phyloP scores from a whole-genome alignment of 2,329 filamentous ascomycete genomes.

The Nigrospora oryzae region DNA sequence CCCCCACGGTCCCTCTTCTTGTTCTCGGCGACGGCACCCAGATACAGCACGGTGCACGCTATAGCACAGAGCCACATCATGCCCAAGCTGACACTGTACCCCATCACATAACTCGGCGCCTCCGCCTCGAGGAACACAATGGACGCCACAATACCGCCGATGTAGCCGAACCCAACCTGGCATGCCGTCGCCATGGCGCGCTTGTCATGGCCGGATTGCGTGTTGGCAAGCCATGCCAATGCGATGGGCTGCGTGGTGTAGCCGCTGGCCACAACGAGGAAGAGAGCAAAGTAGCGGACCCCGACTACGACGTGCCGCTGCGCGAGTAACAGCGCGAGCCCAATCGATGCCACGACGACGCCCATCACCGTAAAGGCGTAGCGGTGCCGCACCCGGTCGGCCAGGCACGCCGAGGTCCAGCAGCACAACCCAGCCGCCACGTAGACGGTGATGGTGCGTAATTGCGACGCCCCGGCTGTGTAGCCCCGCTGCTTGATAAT shows the following conservation, averaged over 20 bases:
- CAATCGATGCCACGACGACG: conserved; percentile 17
- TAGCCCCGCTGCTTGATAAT: conserved; percentile 30
- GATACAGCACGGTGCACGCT: conserved; percentile 11
- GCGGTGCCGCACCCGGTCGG: conserved; percentile 24
- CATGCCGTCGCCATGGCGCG: conserved; percentile 37
- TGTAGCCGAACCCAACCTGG: conserved; percentile 41
- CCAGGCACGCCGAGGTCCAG: conserved; percentile 20
- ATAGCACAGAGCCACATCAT: conserved; percentile 24
- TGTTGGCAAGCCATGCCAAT: conserved; percentile 43
- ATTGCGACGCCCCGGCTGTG: conserved; percentile 24
- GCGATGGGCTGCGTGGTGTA: conserved; percentile 22
- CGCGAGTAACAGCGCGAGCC: conserved; percentile 23
- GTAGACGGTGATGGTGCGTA: conserved; percentile 29
- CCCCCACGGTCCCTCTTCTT: conserved; percentile 35
- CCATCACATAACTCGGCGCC: conserved; percentile 24
- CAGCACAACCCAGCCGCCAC: conserved; percentile 20
- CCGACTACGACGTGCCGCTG: conserved; percentile 2
- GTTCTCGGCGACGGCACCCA: conserved; percentile 35
- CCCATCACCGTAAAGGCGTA: conserved; percentile 23
- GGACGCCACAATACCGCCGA: conserved; percentile 25
- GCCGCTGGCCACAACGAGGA: conserved; percentile 24
- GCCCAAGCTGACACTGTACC: conserved; percentile 23
- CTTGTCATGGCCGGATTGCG: conserved; percentile 43
- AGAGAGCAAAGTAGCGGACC: conserved; percentile 25
- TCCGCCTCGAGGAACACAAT: conserved; percentile 26